Evolutionary conservation across 495 filamentous ascomycete genomes (phyloP).

Genomic region (Oleoguttula mirabilis): DNA sequence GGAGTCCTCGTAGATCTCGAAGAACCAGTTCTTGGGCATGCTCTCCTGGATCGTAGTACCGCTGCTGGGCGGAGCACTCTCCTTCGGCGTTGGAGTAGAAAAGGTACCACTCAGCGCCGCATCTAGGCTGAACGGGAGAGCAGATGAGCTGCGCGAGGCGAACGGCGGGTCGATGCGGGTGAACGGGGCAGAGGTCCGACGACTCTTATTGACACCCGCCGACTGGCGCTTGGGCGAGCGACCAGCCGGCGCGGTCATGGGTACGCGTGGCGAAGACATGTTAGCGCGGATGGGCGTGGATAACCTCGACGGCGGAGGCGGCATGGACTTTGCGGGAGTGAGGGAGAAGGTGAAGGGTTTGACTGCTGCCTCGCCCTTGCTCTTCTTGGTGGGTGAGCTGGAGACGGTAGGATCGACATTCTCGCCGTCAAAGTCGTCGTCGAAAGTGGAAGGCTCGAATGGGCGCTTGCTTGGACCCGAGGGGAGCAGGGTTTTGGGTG

Average conservation of each 20-base stretch:
- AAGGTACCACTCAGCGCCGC: conserved; percentile 62
- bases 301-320: conserved; percentile 31
- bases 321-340: conserved; percentile 13
- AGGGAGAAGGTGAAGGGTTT: conserved; percentile 25
- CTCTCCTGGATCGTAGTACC: conserved; percentile 25
- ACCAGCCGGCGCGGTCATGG: conserved; percentile 41
- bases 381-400: conserved; percentile 47
- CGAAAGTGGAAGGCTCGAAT: conserved; percentile 27
- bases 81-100: too few relatives aligned
- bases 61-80: conserved; percentile 20
- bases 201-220: conserved; percentile 43
- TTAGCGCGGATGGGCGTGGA: conserved; percentile 32
- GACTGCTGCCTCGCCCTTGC: conserved; percentile 47
- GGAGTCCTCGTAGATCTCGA: conserved; percentile 90
- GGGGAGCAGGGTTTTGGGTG: conserved; percentile 20
- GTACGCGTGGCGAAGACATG: conserved; percentile 13
- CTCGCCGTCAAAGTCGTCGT: conserved; percentile 51
- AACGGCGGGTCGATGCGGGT: conserved; percentile 48
- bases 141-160: conserved; percentile 28
- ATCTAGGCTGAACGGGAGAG: conserved; percentile 62
- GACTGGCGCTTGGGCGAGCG: conserved; percentile 50
- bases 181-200: conserved; percentile 44
- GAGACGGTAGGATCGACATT: conserved; percentile 66
- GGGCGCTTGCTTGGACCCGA: conserved; percentile 31
- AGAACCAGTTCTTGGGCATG: conserved; percentile 63